Conservation (phyloP, 2,329 filamentous ascomycete species). For the Diplodia mutila region DNA sequence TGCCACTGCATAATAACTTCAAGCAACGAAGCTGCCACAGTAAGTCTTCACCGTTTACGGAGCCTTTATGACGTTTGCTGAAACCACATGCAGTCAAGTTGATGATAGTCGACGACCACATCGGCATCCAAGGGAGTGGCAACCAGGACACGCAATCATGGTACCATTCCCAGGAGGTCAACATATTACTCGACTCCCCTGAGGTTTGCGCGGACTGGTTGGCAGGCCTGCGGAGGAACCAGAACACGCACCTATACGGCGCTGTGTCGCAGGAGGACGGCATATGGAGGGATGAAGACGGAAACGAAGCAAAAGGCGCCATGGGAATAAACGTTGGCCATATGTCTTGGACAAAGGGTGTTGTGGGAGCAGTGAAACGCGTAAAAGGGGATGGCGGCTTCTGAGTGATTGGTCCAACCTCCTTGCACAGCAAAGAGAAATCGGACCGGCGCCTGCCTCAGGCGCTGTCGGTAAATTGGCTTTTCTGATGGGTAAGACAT, state of each 20-base stretch:
- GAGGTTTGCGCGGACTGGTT: conserved; percentile 66
- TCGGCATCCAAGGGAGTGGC: conserved; percentile 74
- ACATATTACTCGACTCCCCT: conserved; percentile 71
- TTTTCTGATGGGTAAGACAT: neutral
- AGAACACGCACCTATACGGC: conserved; percentile 67
- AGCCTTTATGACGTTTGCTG: neutral
- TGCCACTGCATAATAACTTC: conserved; percentile 67
- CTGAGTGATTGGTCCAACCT: conserved; percentile 31
- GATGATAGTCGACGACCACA: conserved; percentile 69
- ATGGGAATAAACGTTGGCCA: conserved; percentile 55
- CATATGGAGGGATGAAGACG: conserved; percentile 41
- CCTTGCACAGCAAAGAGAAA: neutral
- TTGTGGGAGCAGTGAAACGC: conserved; percentile 61
- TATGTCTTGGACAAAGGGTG: conserved; percentile 63
- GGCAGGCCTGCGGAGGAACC: conserved; percentile 64
- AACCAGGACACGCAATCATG: conserved; percentile 83
- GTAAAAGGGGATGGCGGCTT: conserved; percentile 62
- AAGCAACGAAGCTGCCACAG: conserved; percentile 71
- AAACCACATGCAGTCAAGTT: conserved; percentile 61
- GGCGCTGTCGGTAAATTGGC: neutral
- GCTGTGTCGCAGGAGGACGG: conserved; percentile 59
- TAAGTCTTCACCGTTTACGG: conserved; percentile 13
- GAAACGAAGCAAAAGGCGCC: conserved; percentile 46
- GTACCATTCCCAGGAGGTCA: conserved; percentile 78
- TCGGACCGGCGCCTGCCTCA: neutral